These are phyloP conservation scores for Ogataea hybrid DNA, from an alignment of 1,139 yeast genomes.

Conservation along the genomic window DNA sequence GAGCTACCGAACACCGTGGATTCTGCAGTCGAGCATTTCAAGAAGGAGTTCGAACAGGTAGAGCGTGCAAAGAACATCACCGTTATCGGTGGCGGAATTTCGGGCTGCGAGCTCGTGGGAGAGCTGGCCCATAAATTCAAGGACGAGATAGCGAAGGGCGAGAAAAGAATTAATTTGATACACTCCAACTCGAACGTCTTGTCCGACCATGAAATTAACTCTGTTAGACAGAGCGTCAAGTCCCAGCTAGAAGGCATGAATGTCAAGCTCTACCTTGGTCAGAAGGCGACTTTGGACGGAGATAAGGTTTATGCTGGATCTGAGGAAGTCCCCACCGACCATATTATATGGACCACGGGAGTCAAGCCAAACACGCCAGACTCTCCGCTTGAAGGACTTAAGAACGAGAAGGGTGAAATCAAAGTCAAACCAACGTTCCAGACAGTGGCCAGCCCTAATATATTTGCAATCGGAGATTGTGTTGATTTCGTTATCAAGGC, in stretches of 20 bases:
- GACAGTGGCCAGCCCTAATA: constrained; percentile 15
- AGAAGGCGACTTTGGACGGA: constrained; percentile 4
- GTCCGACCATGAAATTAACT: constrained; percentile 15
- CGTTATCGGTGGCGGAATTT: constrained; percentile 32
- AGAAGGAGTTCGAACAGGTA: constrained; percentile 9
- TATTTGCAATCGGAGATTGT: constrained; percentile 33
- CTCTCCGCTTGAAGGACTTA: constrained; percentile 16
- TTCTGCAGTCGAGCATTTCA: constrained; percentile 4
- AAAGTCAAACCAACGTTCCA: constrained; percentile 25
- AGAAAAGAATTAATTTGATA: constrained; percentile 25
- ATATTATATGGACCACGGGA: constrained; percentile 24
- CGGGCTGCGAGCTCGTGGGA: constrained; percentile 30
- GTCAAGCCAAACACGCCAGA: constrained; percentile 27
- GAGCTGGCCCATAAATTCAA: constrained; percentile 25
- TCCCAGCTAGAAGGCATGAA: constrained; percentile 9
- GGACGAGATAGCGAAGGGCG: constrained; percentile 10
- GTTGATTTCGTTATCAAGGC: constrained; percentile 23
- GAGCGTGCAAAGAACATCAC: constrained; percentile 25
- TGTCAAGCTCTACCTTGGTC: constrained; percentile 10
- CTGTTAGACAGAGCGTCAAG: constrained; percentile 10
- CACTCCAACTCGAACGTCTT: constrained; percentile 23
- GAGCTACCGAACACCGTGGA: constrained; percentile 10
- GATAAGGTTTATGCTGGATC: constrained; percentile 9
- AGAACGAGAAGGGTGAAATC: constrained; percentile 24
- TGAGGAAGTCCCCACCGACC: constrained; percentile 19